These are phyloP conservation scores for Pilasporangium apinafurcum DNA, from an alignment of 352 stramenopile species.

Conservation along the genomic window DNA sequence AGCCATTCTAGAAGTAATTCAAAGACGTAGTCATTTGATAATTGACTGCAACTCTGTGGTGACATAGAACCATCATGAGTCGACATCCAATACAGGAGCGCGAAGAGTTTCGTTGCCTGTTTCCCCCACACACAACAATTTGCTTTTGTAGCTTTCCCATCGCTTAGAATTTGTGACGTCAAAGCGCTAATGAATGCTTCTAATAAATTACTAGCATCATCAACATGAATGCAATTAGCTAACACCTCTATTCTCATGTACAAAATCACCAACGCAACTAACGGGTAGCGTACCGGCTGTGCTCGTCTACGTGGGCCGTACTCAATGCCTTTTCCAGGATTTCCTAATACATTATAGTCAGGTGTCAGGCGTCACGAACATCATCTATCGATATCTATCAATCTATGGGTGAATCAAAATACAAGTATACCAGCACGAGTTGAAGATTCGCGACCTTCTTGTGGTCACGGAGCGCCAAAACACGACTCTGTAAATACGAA, in stretches of 20 bases:
- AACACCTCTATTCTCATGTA: no score
- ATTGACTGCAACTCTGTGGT: neutral
- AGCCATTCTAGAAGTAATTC: conserved; percentile 30
- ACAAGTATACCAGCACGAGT: conserved; percentile 16
- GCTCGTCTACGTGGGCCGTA: no score
- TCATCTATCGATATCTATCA: no score
- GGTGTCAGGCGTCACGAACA: no score
- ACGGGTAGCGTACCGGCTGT: no score
- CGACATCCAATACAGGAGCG: conserved; percentile 53
- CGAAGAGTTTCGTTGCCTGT: conserved; percentile 37
- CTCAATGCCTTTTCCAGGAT: no score
- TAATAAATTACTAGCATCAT: conserved; percentile 34
- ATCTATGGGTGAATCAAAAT: neutral
- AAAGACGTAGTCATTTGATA: conserved; percentile 10
- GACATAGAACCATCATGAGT: neutral
- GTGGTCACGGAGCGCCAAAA: conserved; percentile 46
- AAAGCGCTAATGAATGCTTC: conserved; percentile 23
- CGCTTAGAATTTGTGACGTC: conserved; percentile 30
- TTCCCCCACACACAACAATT: conserved; percentile 55
- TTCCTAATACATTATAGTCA: no score
- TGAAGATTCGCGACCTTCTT: conserved; percentile 52
- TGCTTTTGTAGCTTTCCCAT: conserved; percentile 30
- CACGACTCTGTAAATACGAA: conserved; percentile 7
- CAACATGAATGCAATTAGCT: no score
- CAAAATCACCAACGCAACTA: no score